phyloP scores from a whole-genome alignment of 129 eudicot species.

The Centella asiatica region DNA sequence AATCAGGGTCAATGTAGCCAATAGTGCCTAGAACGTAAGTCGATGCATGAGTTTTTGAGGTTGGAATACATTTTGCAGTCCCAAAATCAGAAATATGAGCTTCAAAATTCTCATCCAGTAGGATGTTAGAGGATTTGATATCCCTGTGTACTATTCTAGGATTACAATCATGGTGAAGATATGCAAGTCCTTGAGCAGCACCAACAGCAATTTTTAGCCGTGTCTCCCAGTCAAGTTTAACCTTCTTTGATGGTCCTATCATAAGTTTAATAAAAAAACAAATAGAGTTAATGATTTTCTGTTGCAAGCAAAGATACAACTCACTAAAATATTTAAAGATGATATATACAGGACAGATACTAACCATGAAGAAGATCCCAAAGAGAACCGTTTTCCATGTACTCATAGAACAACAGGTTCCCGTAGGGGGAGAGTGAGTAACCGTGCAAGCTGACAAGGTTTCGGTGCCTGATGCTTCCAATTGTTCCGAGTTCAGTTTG shows the following conservation, averaged over 20 bases:
- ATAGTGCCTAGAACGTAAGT: slow-evolving; percentile 80
- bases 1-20: slow-evolving; percentile 91
- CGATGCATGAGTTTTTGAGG: slow-evolving; percentile 68
- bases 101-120: slow-evolving; percentile 75
- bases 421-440: slow-evolving; percentile 71
- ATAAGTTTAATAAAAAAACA: neutral
- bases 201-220: slow-evolving; percentile 79
- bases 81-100: slow-evolving; percentile 88
- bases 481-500: slow-evolving; percentile 72
- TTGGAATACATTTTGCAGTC: slow-evolving; percentile 62
- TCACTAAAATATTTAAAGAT: too few relatives aligned
- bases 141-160: slow-evolving; percentile 83
- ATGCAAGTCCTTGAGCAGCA: slow-evolving; percentile 87
- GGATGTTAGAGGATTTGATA: slow-evolving; percentile 77
- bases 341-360: slow-evolving; percentile 3
- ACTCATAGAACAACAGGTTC: slow-evolving; percentile 76
- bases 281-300: too few relatives aligned
- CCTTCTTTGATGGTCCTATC: slow-evolving; percentile 73
- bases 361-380: slow-evolving; percentile 96
- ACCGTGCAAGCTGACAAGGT: slow-evolving; percentile 82
- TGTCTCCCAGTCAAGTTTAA: slow-evolving; percentile 84
- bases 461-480: slow-evolving; percentile 81
- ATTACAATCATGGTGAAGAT: slow-evolving; percentile 87
- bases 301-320: neutral
- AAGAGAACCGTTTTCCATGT: slow-evolving; percentile 92